phyloP scores from a whole-genome alignment of 2,329 filamentous ascomycete species.

The Botrytis medusae region DNA sequence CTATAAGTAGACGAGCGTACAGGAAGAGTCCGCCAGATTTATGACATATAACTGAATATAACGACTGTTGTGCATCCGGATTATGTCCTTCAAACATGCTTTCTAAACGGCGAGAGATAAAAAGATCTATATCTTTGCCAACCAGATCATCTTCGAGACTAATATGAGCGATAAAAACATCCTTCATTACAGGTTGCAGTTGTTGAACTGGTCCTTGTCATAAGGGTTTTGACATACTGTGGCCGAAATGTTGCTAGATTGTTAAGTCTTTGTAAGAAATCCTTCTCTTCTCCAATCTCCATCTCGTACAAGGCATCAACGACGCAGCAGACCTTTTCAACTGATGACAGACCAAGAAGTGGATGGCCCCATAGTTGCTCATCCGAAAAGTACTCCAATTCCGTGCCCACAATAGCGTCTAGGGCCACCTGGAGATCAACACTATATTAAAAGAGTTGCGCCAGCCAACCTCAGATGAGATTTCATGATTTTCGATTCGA shows the following conservation, averaged over 20 bases:
- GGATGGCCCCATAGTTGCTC: conserved; percentile 39
- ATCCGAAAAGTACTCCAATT: conserved; percentile 1
- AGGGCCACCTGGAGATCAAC: background rate
- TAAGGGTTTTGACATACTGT: conserved; percentile 43
- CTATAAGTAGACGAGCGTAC: conserved; percentile 7
- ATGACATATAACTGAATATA: background rate
- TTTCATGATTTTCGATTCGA: conserved; percentile 36
- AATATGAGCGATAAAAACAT: conserved; percentile 36
- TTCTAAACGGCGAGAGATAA: background rate
- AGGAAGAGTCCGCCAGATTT: conserved; percentile 4
- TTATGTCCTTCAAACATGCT: background rate
- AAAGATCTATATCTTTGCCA: conserved; percentile 39
- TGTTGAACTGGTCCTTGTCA: conserved; percentile 45
- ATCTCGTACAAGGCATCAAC: conserved; percentile 53
- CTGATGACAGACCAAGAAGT: conserved; percentile 24
- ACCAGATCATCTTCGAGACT: conserved; percentile 43
- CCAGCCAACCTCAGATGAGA: conserved; percentile 39
- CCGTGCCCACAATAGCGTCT: background rate
- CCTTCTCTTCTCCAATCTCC: conserved; percentile 39
- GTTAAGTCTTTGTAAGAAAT: conserved; percentile 41
- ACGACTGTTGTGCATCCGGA: background rate
- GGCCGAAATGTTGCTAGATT: conserved; percentile 40
- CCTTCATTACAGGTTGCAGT: conserved; percentile 40
- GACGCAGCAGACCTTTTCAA: conserved; percentile 44
- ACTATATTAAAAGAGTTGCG: conserved; percentile 38